Evolutionary conservation across 2,329 filamentous ascomycete species (phyloP).

Genomic region (Pseudogymnoascus sp.): DNA sequence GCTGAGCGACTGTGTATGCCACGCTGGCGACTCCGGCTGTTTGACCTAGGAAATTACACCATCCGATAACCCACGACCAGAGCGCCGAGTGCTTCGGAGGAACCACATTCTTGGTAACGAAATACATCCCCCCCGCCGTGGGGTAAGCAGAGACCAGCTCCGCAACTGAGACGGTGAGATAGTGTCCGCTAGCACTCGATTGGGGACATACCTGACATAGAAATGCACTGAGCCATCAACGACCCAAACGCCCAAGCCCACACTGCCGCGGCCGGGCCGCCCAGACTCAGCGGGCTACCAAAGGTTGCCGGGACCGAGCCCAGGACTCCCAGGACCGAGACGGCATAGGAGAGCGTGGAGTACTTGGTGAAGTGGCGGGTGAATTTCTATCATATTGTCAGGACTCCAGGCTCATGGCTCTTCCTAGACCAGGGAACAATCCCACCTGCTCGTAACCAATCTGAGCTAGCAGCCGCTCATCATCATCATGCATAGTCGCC

Average conservation of each 20-base stretch:
- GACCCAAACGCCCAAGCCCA: slow-evolving; percentile 60
- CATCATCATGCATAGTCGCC: slow-evolving; percentile 47
- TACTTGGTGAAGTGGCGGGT: slow-evolving; percentile 56
- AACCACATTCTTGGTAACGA: slow-evolving; percentile 57
- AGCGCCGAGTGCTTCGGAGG: slow-evolving; percentile 51
- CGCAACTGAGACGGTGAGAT: slow-evolving; percentile 36
- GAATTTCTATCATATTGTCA: slow-evolving; percentile 39
- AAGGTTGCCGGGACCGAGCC: slow-evolving; percentile 59
- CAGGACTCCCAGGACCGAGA: slow-evolving; percentile 55
- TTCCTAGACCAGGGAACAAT: background rate
- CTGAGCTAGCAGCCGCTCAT: slow-evolving; percentile 50
- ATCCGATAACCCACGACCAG: slow-evolving; percentile 59
- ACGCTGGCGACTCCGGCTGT: slow-evolving; percentile 55
- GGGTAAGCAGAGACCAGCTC: slow-evolving; percentile 59
- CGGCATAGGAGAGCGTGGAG: slow-evolving; percentile 58
- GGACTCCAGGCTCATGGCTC: background rate
- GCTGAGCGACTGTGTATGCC: slow-evolving; percentile 54
- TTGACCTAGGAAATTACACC: slow-evolving; percentile 58
- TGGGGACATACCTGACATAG: slow-evolving; percentile 41
- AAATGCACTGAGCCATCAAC: slow-evolving; percentile 55
- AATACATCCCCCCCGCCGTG: slow-evolving; percentile 61
- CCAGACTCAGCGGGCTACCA: slow-evolving; percentile 47
- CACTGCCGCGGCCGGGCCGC: slow-evolving; percentile 54
- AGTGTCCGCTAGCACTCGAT: background rate
- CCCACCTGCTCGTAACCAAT: slow-evolving; percentile 56